Percentiles rank a stretch among this genome's conserved stretches.
Evolutionary conservation across 129 eudicot species (phyloP).

Genomic region (Saussurea involucrata): DNA sequence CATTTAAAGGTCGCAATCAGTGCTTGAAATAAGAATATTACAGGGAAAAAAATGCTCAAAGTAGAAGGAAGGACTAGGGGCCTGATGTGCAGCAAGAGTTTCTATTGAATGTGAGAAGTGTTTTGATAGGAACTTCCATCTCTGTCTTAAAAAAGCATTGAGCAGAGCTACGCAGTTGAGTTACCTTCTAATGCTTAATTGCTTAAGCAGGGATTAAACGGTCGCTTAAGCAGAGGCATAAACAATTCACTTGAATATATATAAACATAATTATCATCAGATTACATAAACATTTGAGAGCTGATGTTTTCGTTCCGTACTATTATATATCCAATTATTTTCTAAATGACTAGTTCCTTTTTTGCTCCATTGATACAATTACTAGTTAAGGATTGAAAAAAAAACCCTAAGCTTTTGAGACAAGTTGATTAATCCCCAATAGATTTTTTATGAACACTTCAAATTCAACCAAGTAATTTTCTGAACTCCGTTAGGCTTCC

Average conservation of each 20-base stretch:
- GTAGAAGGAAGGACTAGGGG: too few relatives aligned
- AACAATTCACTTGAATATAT: not conserved
- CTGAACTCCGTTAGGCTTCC: not conserved
- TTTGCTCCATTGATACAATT: not conserved
- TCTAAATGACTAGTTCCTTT: not conserved
- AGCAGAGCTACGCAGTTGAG: not conserved
- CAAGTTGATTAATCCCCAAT: too few relatives aligned
- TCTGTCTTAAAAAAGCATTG: not conserved
- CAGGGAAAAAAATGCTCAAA: too few relatives aligned
- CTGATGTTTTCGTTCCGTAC: not conserved
- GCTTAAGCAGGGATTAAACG: not conserved
- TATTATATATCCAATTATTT: not conserved
- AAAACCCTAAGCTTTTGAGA: too few relatives aligned
- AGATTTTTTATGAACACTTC: too few relatives aligned
- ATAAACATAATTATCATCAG: not conserved
- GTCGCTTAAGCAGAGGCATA: not conserved
- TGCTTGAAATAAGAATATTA: not conserved
- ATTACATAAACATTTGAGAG: not conserved
- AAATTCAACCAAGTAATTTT: too few relatives aligned
- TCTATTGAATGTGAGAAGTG: not conserved
- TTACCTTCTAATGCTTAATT: not conserved
- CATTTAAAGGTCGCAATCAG: not conserved
- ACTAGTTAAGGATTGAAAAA: too few relatives aligned
- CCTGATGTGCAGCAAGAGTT: too few relatives aligned
- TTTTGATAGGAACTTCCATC: not conserved